Base-by-base conservation (phyloP, 306 rosid genomes). In the Albizia julibrissin region DNA sequence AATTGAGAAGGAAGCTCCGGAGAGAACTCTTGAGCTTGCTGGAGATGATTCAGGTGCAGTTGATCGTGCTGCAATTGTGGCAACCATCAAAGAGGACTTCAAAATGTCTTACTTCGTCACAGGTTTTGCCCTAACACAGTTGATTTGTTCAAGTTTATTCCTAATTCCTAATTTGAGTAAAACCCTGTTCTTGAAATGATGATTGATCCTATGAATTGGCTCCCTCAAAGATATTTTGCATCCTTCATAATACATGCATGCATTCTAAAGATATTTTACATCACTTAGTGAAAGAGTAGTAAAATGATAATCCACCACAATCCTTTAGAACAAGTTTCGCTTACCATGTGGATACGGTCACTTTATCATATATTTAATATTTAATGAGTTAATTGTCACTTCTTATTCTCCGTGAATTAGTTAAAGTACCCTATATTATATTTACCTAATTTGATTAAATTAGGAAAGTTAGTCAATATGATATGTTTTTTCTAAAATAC, bases 101-200 rank as follows among this genome's bases (percentile, higher is more conserved):
- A 79, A 79, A 68, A 79, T 87, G 66, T 89, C 94, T 3, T 91
- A 89, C 76, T 91, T 91, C 61, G 94, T 91, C 87, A 87, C 90
- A 87, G 89, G 89, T 86, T 86, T 80, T 56, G 27, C 3, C 34
- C 65, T 14, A 0, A 58, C 81, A 21, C 72, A 8, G 44, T 71
- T 56, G 59, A 39, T 72, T 68, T 14, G n/a, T 42, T 82, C 22
- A 37, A 15, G 50, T 2, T 40, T 15, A 3, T 73, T 70, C 74
- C 15, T 26, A 40, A 44, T 50, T 50, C 11, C 61, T 19, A 52
- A 15, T 54, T 72, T 39, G 2, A 33, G 64, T 39, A 52, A 64
- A 72, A 33, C 29, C 69, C 73, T 26, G 21, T 62, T 27, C 69
- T 62, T 29, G 18, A 64, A 64, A 29, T 21, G 37, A 64, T 64